These are phyloP conservation scores for Beta macrorhiza DNA, from an alignment of 179 eudicot species.

Conservation along the genomic window DNA sequence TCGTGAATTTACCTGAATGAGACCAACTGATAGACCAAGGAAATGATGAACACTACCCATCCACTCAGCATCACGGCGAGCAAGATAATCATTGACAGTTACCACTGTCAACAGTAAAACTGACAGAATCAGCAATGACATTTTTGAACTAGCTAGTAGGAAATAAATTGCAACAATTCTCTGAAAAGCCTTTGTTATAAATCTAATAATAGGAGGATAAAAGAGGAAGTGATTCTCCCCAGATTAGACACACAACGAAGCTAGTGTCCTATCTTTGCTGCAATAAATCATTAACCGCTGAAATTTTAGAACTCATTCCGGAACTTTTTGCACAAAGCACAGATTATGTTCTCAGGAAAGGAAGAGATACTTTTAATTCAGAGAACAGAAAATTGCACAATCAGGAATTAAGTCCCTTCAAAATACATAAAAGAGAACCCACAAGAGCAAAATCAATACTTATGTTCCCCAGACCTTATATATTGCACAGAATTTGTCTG, in stretches of 20 bases:
- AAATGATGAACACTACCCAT: constrained; percentile 99
- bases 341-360: background rate
- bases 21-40: constrained; percentile 98
- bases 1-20: constrained; percentile 68
- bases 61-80: constrained; percentile 99
- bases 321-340: background rate
- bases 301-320: background rate
- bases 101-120: constrained; percentile 60
- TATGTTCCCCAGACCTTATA: too few species aligned
- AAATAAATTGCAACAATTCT: background rate
- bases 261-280: background rate
- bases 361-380: background rate
- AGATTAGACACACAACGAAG: background rate
- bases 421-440: too few species aligned
- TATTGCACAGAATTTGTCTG: too few species aligned
- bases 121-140: constrained; percentile 14
- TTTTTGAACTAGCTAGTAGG: constrained; percentile 4
- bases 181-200: background rate
- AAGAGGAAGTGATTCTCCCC: background rate
- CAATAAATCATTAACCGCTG: background rate
- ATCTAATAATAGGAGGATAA: background rate
- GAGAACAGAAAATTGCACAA: background rate
- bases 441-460: too few species aligned
- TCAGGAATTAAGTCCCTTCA: too few species aligned
- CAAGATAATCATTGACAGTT: constrained; percentile 97